Evolutionary conservation across 805 yeast genomes (phyloP), one percentile per base, ranked within the genome.

Genomic region (Monosporozyma solicola): DNA sequence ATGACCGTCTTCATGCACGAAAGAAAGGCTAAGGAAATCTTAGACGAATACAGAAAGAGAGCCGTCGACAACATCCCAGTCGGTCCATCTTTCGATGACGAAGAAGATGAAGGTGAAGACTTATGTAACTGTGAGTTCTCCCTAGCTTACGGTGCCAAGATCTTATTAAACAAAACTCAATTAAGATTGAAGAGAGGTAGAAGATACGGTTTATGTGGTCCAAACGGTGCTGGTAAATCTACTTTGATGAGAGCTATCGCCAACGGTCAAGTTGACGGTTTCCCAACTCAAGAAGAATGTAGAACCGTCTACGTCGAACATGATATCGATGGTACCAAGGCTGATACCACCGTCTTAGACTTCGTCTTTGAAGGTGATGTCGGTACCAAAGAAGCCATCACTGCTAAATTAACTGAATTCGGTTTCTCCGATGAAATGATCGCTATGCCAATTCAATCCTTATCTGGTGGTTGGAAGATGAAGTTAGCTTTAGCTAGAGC

Each of bases 401-500:
- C 72, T 63, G 80, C 73, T 61, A 87, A 90, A 74, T 84, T 94
- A 74, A 76, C 74, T 59, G 97, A 90, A 78, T 92, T 94, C 81
- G 83, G 84, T 71, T 94, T 94, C 91, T 69, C 94, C 66, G 92
- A 88, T 56, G 96, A 85, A 72, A 94, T 92, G 97, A 83, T 86
- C 70, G 72, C 70, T 60, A 87, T 86, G 95, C 95, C 97, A 71
- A 92, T 92, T 74, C 83, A 89, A 72, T 87, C 97, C 61, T 83
- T 94, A 67, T 94, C 99, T 72, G 99, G 99, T 85, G 99, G 99
- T 84, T 92, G 99, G 99, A 94, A 94, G 85, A 92, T 92, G 99
- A 94, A 94, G 80, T 84, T 92, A 76, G 98, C 98, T 73, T 83
- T 92, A 71, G 98, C 99, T 68, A 89, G 97, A 80, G 99, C 99